A percentile compares a stretch with the other conserved stretches of the same genome.
Evolutionary conservation across 2,329 filamentous ascomycete species (phyloP).

Genomic region (Domatiomyces catenatus): DNA sequence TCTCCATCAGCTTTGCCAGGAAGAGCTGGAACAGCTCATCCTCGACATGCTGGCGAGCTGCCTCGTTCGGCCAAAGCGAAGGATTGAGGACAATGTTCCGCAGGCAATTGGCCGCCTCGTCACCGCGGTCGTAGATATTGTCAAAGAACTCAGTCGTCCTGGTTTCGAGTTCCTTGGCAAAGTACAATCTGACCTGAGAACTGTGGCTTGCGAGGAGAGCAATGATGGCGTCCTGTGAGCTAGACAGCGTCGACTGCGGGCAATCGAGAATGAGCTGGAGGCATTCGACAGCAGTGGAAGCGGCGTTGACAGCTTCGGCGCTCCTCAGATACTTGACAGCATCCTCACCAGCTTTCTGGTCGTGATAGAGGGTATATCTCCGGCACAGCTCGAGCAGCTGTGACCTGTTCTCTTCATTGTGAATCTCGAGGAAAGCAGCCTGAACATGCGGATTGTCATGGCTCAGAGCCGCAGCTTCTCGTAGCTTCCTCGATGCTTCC

Average conservation of each 20-base stretch:
- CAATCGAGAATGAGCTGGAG: constrained; percentile 28
- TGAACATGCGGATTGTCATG: constrained; percentile 31
- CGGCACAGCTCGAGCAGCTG: constrained; percentile 30
- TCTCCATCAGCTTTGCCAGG: constrained; percentile 79
- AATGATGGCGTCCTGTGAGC: constrained; percentile 32
- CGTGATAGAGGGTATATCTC: constrained; percentile 26
- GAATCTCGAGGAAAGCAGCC: constrained; percentile 31
- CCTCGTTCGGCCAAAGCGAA: constrained; percentile 29
- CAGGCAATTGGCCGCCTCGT: constrained; percentile 32
- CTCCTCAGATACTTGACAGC: constrained; percentile 28
- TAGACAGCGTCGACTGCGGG: constrained; percentile 23
- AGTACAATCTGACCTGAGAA: constrained; percentile 27
- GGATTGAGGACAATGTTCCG: constrained; percentile 32
- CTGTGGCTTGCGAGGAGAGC: constrained; percentile 31
- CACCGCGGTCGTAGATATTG: constrained; percentile 33
- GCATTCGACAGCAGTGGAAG: constrained; percentile 27
- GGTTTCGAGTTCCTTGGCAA: constrained; percentile 28
- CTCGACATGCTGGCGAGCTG: constrained; percentile 29
- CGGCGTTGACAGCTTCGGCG: constrained; percentile 29
- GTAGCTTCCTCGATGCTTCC: constrained; percentile 33
- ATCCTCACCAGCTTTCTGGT: constrained; percentile 31
- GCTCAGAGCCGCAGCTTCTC: constrained; percentile 33
- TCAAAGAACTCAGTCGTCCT: constrained; percentile 35
- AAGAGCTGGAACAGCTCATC: constrained; percentile 45
- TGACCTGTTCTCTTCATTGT: constrained; percentile 19